Evolutionary conservation across 1,284 basidiomycete species (phyloP).

Genomic region (Ustilago xerochloae): DNA sequence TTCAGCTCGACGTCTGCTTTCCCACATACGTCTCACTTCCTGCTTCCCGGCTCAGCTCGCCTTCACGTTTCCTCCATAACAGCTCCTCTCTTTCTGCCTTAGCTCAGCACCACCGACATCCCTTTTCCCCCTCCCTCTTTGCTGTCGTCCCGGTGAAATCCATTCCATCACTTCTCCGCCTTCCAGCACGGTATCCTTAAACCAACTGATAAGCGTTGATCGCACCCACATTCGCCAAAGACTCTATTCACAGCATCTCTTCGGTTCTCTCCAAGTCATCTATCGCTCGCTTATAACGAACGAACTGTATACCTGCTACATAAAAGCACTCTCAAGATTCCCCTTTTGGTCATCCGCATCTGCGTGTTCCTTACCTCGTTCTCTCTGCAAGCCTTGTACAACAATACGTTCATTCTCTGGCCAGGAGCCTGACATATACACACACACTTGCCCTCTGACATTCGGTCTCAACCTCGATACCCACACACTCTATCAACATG

Average conservation of each 20-base stretch:
- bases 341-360: background rate
- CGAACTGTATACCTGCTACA: slow-evolving; percentile 33
- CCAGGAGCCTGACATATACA: slow-evolving; percentile 13
- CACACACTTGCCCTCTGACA: background rate
- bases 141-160: no score
- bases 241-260: background rate
- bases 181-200: background rate
- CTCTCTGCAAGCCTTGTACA: slow-evolving; percentile 24
- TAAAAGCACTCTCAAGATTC: slow-evolving; percentile 27
- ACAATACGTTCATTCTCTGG: slow-evolving; percentile 5
- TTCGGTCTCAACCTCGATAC: background rate
- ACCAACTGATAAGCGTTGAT: slow-evolving; percentile 30
- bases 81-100: background rate
- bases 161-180: background rate
- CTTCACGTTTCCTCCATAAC: no score
- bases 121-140: background rate
- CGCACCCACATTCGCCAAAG: background rate
- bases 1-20: background rate
- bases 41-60: background rate
- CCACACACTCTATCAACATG: slow-evolving; percentile 12
- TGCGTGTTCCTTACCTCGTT: background rate
- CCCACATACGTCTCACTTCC: background rate
- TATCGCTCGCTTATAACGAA: slow-evolving; percentile 6
- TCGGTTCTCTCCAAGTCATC: background rate
- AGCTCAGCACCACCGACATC: background rate